Evolutionary conservation across 2,329 filamentous ascomycete genomes (phyloP), one percentile per base, ranked within the genome.

Genomic region (Cladophialophora chaetospira): DNA sequence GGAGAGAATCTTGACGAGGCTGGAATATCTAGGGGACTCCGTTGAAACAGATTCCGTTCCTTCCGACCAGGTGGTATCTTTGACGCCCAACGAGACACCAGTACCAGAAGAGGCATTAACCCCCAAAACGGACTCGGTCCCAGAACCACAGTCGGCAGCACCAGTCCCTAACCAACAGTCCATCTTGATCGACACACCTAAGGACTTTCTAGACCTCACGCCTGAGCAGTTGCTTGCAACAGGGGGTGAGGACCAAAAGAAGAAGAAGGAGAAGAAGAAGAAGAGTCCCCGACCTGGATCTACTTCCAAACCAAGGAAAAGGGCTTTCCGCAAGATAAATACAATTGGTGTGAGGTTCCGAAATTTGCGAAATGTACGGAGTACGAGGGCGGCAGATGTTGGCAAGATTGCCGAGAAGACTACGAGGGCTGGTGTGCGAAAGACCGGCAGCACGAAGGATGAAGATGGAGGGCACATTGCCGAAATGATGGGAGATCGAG

Each of bases 401-500:
- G 36, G 15, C 23, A 40, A 21, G 23, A 40, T 40, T 21, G 36
- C 36, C n/a, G n/a, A n/a, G n/a, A n/a, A n/a, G n/a, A n/a, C n/a
- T n/a, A n/a, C n/a, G n/a, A n/a, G n/a, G n/a, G n/a, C n/a, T n/a
- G n/a, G n/a, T n/a, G n/a, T n/a, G n/a, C n/a, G n/a, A n/a, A n/a
- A n/a, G n/a, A n/a, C n/a, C n/a, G n/a, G n/a, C n/a, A n/a, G n/a
- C n/a, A n/a, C 44, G 25, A 13, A 17, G 21, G 26, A 28, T 11
- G 31, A 46, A 17, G 53, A 49, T 9, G 28, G 44, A n/a, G 47
- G 21, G 13, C 33, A 44, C 26, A 40, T 54, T 19, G 43, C 49
- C 35, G n/a, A 28, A 5, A 45, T 54, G 50, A 42, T 46, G n/a
- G 25, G 50, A n/a, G 54, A 50, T 17, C n/a, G n/a, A 40, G 25